Conservation (phyloP, 148 eudicot genomes). For the Spergularia bocconei region DNA sequence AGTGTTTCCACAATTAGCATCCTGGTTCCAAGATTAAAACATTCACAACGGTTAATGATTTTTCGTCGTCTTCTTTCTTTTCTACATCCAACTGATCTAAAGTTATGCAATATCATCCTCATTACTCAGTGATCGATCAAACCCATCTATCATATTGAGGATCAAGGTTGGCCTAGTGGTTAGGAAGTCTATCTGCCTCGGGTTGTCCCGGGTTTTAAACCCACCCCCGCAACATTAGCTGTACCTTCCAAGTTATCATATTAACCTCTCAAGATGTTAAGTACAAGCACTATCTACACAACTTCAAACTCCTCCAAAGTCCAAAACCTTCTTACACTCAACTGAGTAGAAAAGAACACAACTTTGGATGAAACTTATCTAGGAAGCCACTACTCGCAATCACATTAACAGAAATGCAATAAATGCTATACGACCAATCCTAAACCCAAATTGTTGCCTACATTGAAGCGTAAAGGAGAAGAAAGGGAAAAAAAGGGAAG, state of each 20-base stretch:
- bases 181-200: too few species aligned
- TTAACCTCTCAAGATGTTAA: neutral
- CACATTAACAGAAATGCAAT: too few species aligned
- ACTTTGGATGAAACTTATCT: neutral
- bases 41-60: neutral
- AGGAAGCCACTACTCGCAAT: neutral
- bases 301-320: neutral
- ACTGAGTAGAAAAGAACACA: neutral
- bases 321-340: neutral
- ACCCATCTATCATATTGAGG: neutral
- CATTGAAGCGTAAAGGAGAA: neutral
- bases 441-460: neutral
- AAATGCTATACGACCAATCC: too few species aligned
- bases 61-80: neutral
- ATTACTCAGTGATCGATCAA: neutral
- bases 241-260: too few species aligned
- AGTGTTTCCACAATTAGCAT: slow-evolving; percentile 97
- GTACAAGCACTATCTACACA: neutral
- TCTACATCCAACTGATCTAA: neutral
- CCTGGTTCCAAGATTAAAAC: slow-evolving; percentile 38
- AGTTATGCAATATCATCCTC: neutral
- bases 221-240: too few species aligned
- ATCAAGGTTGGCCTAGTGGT: too few species aligned
- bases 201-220: too few species aligned
- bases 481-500: neutral